Evolutionary conservation across 148 eudicot species (phyloP).

Genomic region (Rhododendron henanense): DNA sequence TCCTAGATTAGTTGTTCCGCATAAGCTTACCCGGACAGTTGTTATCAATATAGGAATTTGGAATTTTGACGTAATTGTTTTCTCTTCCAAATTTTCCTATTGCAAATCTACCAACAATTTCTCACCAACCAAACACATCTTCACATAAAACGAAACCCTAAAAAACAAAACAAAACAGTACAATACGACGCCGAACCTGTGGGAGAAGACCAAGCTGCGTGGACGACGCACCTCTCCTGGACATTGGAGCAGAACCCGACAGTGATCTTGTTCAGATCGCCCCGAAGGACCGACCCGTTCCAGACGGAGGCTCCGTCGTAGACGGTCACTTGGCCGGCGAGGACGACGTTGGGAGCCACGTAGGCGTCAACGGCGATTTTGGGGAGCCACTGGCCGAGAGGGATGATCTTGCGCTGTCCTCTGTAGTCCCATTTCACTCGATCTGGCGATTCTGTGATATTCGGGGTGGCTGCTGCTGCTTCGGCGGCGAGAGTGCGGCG

Average conservation of each 20-base stretch:
- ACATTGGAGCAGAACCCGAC: conserved; percentile 88
- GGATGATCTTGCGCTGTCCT: conserved; percentile 73
- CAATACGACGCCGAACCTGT: conserved; percentile 49
- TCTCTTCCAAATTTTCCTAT: background rate
- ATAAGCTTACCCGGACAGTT: background rate
- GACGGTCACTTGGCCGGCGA: conserved; percentile 95
- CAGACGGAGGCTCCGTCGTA: conserved; percentile 92
- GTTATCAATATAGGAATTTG: no score
- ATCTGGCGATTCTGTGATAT: conserved; percentile 57
- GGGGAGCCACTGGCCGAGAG: conserved; percentile 93
- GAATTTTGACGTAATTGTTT: background rate
- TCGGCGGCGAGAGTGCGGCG: background rate
- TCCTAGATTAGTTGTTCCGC: background rate
- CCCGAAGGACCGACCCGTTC: conserved; percentile 83
- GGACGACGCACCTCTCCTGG: conserved; percentile 87
- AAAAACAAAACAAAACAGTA: background rate
- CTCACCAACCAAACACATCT: background rate
- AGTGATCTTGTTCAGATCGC: conserved; percentile 85
- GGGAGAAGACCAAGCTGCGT: conserved; percentile 96
- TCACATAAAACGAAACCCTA: conserved; percentile 8
- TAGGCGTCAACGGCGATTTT: conserved; percentile 97
- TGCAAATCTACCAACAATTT: no score
- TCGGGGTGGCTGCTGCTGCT: conserved; percentile 18
- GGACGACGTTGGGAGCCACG: conserved; percentile 93
- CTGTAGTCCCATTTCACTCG: conserved; percentile 96